Conservation (phyloP, 345 rosid genomes). For the Lepidium africanum region DNA sequence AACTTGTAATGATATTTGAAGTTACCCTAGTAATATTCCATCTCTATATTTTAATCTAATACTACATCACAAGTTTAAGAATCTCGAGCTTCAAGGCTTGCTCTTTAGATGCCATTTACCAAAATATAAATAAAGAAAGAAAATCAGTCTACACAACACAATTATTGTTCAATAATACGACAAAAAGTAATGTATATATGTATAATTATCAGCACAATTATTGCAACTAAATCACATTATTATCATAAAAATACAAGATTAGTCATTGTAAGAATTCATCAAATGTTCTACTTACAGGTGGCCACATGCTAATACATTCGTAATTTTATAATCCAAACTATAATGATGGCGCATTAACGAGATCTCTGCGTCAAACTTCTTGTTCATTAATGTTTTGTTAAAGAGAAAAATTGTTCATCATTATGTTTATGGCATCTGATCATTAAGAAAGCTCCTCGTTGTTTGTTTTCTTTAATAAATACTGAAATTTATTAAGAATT, state of each 20-base stretch:
- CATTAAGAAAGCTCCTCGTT: background rate
- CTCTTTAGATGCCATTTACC: slow-evolving; percentile 1
- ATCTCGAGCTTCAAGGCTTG: slow-evolving; percentile 19
- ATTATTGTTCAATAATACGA: slow-evolving; percentile 19
- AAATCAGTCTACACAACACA: background rate
- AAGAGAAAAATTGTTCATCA: background rate
- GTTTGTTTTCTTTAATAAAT: slow-evolving; percentile 2
- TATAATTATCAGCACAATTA: no score
- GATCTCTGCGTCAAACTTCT: slow-evolving; percentile 8
- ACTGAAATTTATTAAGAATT: background rate
- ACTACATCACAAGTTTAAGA: no score
- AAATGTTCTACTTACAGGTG: slow-evolving; percentile 6
- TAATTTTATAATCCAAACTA: slow-evolving; percentile 3
- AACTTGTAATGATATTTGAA: no score
- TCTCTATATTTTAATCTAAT: no score
- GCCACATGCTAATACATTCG: slow-evolving; percentile 19
- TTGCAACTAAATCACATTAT: background rate
- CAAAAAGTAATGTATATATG: background rate
- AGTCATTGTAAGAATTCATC: background rate
- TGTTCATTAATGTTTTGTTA: slow-evolving; percentile 6
- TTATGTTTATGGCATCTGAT: slow-evolving; percentile 17
- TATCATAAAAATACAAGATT: background rate
- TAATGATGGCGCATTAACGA: background rate
- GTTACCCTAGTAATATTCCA: no score
- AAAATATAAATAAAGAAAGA: background rate